These are phyloP conservation scores for Tilletia setariae DNA, from an alignment of 1,284 basidiomycete species.

Conservation along the genomic window DNA sequence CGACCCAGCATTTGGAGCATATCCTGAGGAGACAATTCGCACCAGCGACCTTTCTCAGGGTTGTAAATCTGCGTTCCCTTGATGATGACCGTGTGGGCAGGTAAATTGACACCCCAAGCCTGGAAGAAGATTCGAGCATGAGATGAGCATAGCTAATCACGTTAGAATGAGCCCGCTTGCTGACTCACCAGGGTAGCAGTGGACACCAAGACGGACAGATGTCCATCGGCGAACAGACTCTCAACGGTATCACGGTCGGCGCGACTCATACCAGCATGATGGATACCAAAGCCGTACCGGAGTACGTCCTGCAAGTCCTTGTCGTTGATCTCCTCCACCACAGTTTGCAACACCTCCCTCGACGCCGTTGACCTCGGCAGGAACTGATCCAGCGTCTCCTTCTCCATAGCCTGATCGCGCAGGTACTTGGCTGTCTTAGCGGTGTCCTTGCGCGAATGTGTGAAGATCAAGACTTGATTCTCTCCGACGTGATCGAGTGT, in stretches of 20 bases:
- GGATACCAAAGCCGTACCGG: constrained; percentile 95
- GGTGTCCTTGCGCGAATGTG: constrained; percentile 97
- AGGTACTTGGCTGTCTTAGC: constrained; percentile 95
- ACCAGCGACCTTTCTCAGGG: constrained; percentile 96
- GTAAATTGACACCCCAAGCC: constrained; percentile 98
- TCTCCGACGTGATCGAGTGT: constrained; percentile 50
- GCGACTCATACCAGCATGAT: constrained; percentile 98
- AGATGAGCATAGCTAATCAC: neutral
- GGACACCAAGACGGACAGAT: constrained; percentile 90
- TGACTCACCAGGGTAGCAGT: constrained; percentile 74
- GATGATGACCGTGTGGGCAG: constrained; percentile 97
- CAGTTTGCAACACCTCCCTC: constrained; percentile 39
- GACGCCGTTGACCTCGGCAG: constrained; percentile 58
- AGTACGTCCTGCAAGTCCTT: constrained; percentile 80
- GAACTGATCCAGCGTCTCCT: constrained; percentile 91
- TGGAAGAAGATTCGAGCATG: neutral
- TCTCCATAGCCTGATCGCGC: constrained; percentile 90
- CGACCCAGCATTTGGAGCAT: constrained; percentile 98
- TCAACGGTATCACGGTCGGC: constrained; percentile 90
- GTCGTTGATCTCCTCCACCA: constrained; percentile 17
- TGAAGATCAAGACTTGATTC: constrained; percentile 71
- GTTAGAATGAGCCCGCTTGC: too few species aligned
- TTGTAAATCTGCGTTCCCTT: constrained; percentile 99
- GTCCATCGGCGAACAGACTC: constrained; percentile 87
- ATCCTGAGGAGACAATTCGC: constrained; percentile 91